Percentiles rank a stretch among this genome's conserved stretches.
These are phyloP conservation scores for Boletus vinaceobasis DNA, from an alignment of 768 basidiomycete species.

Conservation along the genomic window DNA sequence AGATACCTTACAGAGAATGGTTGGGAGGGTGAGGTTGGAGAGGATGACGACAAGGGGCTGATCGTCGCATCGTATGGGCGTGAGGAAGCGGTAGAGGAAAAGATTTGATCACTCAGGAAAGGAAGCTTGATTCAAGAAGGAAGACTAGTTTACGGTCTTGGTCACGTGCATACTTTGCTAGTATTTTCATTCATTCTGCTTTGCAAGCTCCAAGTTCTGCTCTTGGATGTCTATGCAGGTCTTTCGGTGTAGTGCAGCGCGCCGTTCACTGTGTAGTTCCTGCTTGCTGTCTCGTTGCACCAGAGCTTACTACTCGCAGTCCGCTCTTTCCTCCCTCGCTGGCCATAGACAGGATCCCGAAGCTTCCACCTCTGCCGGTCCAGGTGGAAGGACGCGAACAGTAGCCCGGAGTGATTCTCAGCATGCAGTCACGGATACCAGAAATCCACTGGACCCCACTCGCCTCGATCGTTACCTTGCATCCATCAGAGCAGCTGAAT, in stretches of 20 bases:
- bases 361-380: slow-evolving; percentile 1
- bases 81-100: slow-evolving; percentile 16
- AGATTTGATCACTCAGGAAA: slow-evolving; percentile 1
- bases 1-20: slow-evolving; percentile 58
- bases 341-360: slow-evolving; percentile 3
- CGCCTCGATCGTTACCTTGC: slow-evolving; percentile 56
- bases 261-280: slow-evolving; percentile 17
- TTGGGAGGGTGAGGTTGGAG: slow-evolving; percentile 63
- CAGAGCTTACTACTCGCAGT: slow-evolving; percentile 26
- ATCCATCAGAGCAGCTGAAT: slow-evolving; percentile 43
- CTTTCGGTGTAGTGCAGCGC: slow-evolving; percentile 13
- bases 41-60: slow-evolving; percentile 41
- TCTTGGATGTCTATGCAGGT: slow-evolving; percentile 21
- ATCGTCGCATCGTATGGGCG: slow-evolving; percentile 14
- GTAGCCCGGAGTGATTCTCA: slow-evolving; percentile 1
- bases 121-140: no score
- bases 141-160: no score
- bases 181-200: background rate
- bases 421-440: background rate
- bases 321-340: slow-evolving; percentile 13
- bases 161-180: slow-evolving; percentile 16
- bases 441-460: slow-evolving; percentile 39
- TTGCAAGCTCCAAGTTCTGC: background rate
- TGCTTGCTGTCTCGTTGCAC: slow-evolving; percentile 12
- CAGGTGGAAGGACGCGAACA: background rate